These are phyloP conservation scores for Pseudognaphalium luteoalbum DNA, from an alignment of 129 eudicot species.

Conservation along the genomic window DNA sequence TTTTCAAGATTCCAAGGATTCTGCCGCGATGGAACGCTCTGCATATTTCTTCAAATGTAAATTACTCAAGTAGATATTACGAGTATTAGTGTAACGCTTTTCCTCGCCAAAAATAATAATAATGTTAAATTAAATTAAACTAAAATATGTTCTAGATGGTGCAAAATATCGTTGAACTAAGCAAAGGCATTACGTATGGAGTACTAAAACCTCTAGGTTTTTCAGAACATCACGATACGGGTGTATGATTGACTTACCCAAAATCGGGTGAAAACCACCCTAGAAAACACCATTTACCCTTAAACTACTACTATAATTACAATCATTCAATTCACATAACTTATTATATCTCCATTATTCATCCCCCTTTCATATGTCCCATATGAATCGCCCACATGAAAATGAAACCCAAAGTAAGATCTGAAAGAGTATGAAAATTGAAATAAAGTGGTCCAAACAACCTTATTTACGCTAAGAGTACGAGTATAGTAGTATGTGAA, in stretches of 20 bases:
- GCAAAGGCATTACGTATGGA: neutral
- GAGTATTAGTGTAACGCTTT: too few relatives aligned
- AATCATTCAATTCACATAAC: neutral
- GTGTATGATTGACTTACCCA: neutral
- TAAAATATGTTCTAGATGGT: neutral
- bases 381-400: neutral
- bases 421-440: neutral
- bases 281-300: neutral
- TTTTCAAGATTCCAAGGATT: too few relatives aligned
- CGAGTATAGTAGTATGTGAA: neutral
- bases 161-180: neutral
- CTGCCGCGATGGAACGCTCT: too few relatives aligned
- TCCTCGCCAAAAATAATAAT: too few relatives aligned
- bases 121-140: too few relatives aligned
- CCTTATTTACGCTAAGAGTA: neutral
- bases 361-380: neutral
- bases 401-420: neutral
- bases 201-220: neutral
- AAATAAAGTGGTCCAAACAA: neutral
- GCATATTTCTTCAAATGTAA: too few relatives aligned
- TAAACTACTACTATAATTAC: neutral
- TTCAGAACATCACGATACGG: neutral
- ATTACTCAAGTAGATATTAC: neutral
- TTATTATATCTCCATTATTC: neutral
- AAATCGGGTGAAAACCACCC: constrained; percentile 4